A percentile compares a stretch with the other conserved stretches of the same genome.
Evolutionary conservation across 2,329 filamentous ascomycete species (phyloP).

Genomic region (Colletotrichum liriopes): DNA sequence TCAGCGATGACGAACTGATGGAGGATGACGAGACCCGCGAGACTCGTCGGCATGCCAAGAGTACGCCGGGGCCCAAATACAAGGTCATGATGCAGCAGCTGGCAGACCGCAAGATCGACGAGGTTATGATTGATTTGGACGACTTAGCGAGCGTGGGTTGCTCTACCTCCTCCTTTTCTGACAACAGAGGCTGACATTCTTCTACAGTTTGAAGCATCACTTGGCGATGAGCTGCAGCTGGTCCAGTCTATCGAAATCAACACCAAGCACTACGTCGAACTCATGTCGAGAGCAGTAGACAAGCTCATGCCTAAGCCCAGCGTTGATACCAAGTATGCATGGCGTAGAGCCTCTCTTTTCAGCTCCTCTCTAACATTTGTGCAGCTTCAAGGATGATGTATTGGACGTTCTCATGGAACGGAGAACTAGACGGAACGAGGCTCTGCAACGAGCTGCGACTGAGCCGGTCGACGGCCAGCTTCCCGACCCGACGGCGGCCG

Average conservation of each 20-base stretch:
- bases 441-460: constrained; percentile 74
- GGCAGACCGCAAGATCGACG: constrained; percentile 82
- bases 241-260: constrained; percentile 91
- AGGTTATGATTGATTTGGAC: constrained; percentile 90
- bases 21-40: constrained; percentile 79
- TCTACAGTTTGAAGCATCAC: constrained; percentile 80
- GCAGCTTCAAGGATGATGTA: constrained; percentile 95
- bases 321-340: constrained; percentile 79
- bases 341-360: constrained; percentile 7
- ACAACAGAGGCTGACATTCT: constrained; percentile 54
- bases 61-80: constrained; percentile 85
- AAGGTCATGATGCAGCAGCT: constrained; percentile 89
- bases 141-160: constrained; percentile 80
- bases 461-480: constrained; percentile 60
- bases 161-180: constrained; percentile 68
- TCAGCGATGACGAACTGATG: constrained; percentile 94
- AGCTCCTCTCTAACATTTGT: constrained; percentile 10
- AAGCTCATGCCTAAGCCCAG: constrained; percentile 85
- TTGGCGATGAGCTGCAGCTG: constrained; percentile 79
- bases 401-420: constrained; percentile 97
- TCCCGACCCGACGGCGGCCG: constrained; percentile 72
- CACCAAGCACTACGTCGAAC: constrained; percentile 94
- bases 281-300: constrained; percentile 91
- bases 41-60: constrained; percentile 62
- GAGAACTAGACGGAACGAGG: constrained; percentile 87